Base-by-base conservation (phyloP, 1,284 basidiomycete genomes). In the Austroboletus sp. region DNA sequence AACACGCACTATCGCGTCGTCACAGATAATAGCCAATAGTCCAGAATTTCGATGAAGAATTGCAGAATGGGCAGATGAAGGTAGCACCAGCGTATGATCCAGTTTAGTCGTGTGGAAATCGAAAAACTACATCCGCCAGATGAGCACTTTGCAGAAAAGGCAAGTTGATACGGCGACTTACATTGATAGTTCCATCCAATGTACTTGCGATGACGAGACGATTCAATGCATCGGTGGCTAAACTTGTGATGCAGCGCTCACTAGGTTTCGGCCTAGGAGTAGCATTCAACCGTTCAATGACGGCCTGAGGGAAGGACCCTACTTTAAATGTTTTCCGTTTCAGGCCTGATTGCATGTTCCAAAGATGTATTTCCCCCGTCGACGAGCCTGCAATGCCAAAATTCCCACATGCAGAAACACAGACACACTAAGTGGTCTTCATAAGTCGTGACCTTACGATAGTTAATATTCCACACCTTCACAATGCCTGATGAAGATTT, bases 331-430 rank as follows among this genome's bases (percentile, higher is more conserved):
- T 72, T 66, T 89, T 88, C 35, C 96, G 75, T 57, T 82, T 80
- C 50, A 93, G 79, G 1, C 95, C 96, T 11, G 89, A 93, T 67
- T 99, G 95, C 82, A 97, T 83, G 62, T 96, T 97, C 85, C 90
- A 96, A 82, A 93, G 84, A 46, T 80, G 68, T 42, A 96, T 85
- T 31, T 75, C 73, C 7, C 90, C 90, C 0, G 78, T 82, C 1
- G 86, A 86, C 1, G 87, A 86, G 21, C 89, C 81, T 1, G 85
- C 85, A 6, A 98, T 68, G 32, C 88, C 91, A 65, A 97, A 99
- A 63, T 98, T 98, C 12, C 96, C 96, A 62, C 96, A 99, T 0
- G 90, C 87, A 11, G 92, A 88, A 12, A 98, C 87, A 55, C 85
- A 89, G 10, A 92, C 87, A n/a, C 84, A 76, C 86, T 90, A 54